A percentile compares a stretch with the other conserved stretches of the same genome.
These are phyloP conservation scores for Komagataella ulmi DNA, from an alignment of 805 yeast genomes.

Conservation along the genomic window DNA sequence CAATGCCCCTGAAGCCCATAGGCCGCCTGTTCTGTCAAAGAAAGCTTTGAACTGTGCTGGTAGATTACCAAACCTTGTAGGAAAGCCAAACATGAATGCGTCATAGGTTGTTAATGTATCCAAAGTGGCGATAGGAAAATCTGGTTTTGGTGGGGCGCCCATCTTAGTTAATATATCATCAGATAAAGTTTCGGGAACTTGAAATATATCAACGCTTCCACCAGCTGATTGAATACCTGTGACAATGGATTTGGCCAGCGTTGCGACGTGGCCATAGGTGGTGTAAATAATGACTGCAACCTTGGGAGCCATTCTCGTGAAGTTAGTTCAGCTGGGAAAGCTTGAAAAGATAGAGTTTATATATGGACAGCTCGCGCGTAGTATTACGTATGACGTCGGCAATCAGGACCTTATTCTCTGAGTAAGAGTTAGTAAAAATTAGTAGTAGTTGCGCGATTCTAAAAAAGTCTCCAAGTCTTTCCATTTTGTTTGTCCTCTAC, in stretches of 20 bases:
- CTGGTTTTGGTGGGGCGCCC: conserved; percentile 55
- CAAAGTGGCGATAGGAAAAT: conserved; percentile 47
- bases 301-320: conserved; percentile 6
- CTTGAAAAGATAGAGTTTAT: not conserved
- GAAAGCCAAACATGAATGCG: conserved; percentile 75
- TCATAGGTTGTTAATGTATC: conserved; percentile 54
- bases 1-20: conserved; percentile 67
- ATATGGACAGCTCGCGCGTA: not conserved
- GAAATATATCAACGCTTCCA: conserved; percentile 51
- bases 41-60: conserved; percentile 72
- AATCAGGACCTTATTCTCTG: not conserved
- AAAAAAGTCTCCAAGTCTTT: not conserved
- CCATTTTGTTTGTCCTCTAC: not conserved
- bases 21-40: conserved; percentile 67
- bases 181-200: conserved; percentile 65
- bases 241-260: conserved; percentile 53
- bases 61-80: conserved; percentile 73
- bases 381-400: not conserved
- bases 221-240: conserved; percentile 64
- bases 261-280: conserved; percentile 61
- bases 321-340: not conserved
- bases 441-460: not conserved
- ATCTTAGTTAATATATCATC: conserved; percentile 40
- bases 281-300: conserved; percentile 48
- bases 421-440: not conserved